These are phyloP conservation scores for Carex cristatella DNA, from an alignment of 176 grass and related monocot genomes.

Conservation along the genomic window DNA sequence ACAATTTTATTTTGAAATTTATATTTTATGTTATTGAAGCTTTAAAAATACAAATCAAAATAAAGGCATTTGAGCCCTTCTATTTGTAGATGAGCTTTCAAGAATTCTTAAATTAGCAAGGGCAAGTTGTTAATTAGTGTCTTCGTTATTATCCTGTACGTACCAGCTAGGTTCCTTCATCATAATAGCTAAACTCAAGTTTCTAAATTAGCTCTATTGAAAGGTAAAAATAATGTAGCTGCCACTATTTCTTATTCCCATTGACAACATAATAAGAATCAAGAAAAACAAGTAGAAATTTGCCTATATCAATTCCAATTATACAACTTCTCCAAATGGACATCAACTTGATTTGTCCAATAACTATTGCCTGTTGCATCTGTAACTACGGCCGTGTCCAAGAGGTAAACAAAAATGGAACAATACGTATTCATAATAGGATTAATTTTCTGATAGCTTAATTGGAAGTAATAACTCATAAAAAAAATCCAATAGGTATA, in stretches of 20 bases:
- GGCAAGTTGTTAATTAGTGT: no score
- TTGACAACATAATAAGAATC: no score
- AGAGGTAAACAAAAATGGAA: neutral
- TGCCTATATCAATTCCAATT: neutral
- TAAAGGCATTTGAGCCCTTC: no score
- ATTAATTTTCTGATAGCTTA: neutral
- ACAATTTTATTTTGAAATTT: no score
- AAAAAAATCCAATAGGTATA: neutral
- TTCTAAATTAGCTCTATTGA: neutral
- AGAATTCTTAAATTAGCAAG: no score
- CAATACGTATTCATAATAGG: neutral
- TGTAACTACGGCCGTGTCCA: neutral
- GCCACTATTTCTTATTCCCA: neutral
- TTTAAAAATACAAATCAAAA: no score
- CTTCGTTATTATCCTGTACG: no score
- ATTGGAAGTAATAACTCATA: neutral
- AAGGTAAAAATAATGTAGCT: neutral
- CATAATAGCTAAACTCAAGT: neutral
- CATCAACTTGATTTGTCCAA: no score
- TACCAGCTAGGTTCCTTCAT: neutral
- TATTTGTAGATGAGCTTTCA: neutral
- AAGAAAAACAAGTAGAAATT: no score
- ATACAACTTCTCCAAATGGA: no score
- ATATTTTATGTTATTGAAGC: no score
- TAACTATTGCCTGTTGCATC: neutral